Base-by-base conservation (phyloP, 495 filamentous ascomycete species). In the Penicillium nucicola region DNA sequence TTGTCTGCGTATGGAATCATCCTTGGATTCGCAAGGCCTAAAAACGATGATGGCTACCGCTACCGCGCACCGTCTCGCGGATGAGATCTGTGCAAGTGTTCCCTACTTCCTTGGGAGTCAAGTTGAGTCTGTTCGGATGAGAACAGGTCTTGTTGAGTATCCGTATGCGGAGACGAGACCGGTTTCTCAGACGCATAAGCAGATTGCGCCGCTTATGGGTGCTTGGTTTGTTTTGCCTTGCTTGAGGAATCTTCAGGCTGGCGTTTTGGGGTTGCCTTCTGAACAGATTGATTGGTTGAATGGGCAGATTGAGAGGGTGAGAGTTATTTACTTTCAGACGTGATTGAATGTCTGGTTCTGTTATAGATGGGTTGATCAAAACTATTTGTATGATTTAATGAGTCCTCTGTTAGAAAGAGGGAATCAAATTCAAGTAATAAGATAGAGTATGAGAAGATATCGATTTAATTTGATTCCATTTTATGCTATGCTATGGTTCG, bases 21-120 rank as follows among this genome's bases (percentile, higher is more conserved):
- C 50, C 3, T 19, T 49, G 0, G 51, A 59, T 33, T 41, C 35
- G 1, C 48, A 58, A 18, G 48, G 51, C 12, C 28, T 12, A 5
- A 52, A 37, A 38, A 18, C 20, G 5, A 32, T 48, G 13, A 18
- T 41, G 0, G 39, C 49, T 6, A 50, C 42, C 5, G 36, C 42
- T 17, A 65, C 55, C 0, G 62, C 66, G 12, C 63, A 62, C n/a
- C 48, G 60, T 8, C 57, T 76, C 22, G 66, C 61, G 0, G 61
- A 66, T 18, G 74, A 72, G 22, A 67, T 75, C 33, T 77, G 74
- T 48, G 72, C 63, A 15, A 60, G 61, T 7, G 67, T 76, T 1
- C 74, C 74, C 0, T 77, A 65, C 44, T 67, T 67, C 30, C 59
- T 77, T 4, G 74, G 72, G 0, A 69, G 55, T 18, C 74, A 77